Base-by-base conservation (phyloP, 139 green algal genomes). In the Chlamydomonas applanata region DNA sequence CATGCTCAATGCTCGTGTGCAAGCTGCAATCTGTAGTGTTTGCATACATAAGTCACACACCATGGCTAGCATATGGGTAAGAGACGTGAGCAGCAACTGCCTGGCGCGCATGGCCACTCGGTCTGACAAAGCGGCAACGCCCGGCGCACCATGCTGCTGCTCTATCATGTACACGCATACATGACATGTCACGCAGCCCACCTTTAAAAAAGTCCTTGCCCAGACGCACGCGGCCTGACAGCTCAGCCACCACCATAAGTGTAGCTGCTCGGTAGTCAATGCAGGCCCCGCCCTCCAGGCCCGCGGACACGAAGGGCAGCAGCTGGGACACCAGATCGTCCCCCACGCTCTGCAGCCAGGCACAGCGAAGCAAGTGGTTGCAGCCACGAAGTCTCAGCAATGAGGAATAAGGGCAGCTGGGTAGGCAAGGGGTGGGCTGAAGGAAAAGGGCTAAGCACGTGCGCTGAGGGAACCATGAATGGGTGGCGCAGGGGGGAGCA, bases 221-320 rank as follows among this genome's bases (percentile, higher is more conserved):
- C 32, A 97, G 82, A 2, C 74, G 72, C 2, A 87, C 82, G 3
- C 78, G 67, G 35, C 57, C 74, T 67, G 79, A 75, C 56, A 97
- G 86, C 80, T 93, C 86, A 3, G 82, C 87, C 19, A 93, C 24
- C 19, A 92, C 76, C 87, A 97, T 97, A 45, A 92, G 71, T 0
- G 82, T 91, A 2, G 90, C 93, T 2, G 85, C 81, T 0, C 81
- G 76, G 75, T 92, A 90, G 73, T 96, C 90, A 17, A 78, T 25
- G 13, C 49, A 34, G 2, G 78, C 82, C 7, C 52, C 56, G 1
- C 25, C 19, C 9, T 63, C 81, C 32, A 96, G 72, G 2, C 92
- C 92, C 1, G 75, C 79, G 24, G 92, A 68, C 30, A 96, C 66
- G 75, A 86, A 88, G 16, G 91, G 87, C 67, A 97, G 81, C 74